phyloP scores from a whole-genome alignment of 495 filamentous ascomycete genomes.

The Lepidopterella palustris region DNA sequence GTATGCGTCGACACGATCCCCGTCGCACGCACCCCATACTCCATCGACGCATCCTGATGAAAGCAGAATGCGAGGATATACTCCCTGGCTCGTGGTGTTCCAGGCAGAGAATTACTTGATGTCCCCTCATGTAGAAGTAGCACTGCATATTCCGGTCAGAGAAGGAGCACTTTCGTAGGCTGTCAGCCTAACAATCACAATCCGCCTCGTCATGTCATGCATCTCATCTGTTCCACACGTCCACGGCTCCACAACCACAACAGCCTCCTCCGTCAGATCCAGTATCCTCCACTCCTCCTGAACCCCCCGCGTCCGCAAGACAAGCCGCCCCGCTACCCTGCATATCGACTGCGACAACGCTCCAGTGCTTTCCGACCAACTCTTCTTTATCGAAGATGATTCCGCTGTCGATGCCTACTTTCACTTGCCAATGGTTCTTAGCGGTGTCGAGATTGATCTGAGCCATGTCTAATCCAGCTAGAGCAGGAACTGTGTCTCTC shows the following conservation, averaged over 20 bases:
- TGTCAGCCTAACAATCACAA: constrained; percentile 20
- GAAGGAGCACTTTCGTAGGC: too few relatives aligned
- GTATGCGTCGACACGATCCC: constrained; percentile 26
- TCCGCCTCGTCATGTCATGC: constrained; percentile 36
- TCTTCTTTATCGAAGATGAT: constrained; percentile 1
- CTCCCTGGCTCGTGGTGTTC: constrained; percentile 18
- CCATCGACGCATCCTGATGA: constrained; percentile 28
- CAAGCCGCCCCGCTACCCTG: constrained; percentile 15
- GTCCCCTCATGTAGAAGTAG: constrained; percentile 24
- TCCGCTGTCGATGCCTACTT: background rate
- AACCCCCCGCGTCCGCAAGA: constrained; percentile 6
- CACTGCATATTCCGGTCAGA: background rate
- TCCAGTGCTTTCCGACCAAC: constrained; percentile 11
- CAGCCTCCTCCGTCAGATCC: constrained; percentile 31
- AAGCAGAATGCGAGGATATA: constrained; percentile 31
- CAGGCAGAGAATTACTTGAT: constrained; percentile 29
- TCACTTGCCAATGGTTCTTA: constrained; percentile 6
- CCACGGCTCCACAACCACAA: constrained; percentile 38
- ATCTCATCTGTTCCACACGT: constrained; percentile 41
- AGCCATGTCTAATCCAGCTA: constrained; percentile 6
- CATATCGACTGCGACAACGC: constrained; percentile 16
- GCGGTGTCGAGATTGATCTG: constrained; percentile 8
- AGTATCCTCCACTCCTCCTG: constrained; percentile 28
- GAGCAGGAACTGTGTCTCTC: background rate
- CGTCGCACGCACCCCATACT: constrained; percentile 30